A percentile compares a stretch with the other conserved stretches of the same genome.
phyloP scores from a whole-genome alignment of 768 basidiomycete genomes.

The Boletus vermiculosoides region DNA sequence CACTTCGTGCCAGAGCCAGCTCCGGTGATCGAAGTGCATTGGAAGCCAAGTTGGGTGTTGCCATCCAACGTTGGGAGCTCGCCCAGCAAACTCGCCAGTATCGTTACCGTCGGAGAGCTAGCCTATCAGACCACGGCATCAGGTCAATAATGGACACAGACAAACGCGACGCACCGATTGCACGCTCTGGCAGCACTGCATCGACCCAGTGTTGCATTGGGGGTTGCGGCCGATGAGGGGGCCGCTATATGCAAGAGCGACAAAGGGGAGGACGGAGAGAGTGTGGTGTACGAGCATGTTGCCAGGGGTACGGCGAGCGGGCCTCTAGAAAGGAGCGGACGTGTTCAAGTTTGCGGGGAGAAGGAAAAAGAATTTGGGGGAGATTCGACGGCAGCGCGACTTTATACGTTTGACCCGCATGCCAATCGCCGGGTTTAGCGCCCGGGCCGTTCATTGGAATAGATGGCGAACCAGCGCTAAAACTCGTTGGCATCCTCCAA shows the following conservation, averaged over 20 bases:
- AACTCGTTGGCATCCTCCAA: neutral
- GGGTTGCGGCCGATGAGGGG: slow-evolving; percentile 27
- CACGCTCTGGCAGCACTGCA: slow-evolving; percentile 23
- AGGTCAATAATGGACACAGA: neutral
- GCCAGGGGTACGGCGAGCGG: slow-evolving; percentile 5
- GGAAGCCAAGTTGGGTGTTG: slow-evolving; percentile 15
- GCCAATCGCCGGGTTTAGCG: slow-evolving; percentile 13
- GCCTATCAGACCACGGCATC: slow-evolving; percentile 11
- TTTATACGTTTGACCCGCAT: slow-evolving; percentile 23
- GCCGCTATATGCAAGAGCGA: slow-evolving; percentile 16
- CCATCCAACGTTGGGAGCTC: neutral
- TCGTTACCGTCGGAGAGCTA: neutral
- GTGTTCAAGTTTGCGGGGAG: slow-evolving; percentile 14
- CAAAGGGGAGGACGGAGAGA: slow-evolving; percentile 19
- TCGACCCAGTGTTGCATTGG: slow-evolving; percentile 20
- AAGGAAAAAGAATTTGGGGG: slow-evolving; percentile 8
- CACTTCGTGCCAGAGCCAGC: slow-evolving; percentile 26
- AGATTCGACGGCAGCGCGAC: neutral
- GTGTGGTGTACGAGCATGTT: slow-evolving; percentile 16
- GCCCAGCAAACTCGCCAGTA: slow-evolving; percentile 3
- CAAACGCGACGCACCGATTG: slow-evolving; percentile 16
- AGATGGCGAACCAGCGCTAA: slow-evolving; percentile 1
- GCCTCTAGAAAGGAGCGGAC: slow-evolving; percentile 23
- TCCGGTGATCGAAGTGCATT: slow-evolving; percentile 21
- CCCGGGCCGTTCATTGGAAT: slow-evolving; percentile 1